Evolutionary conservation across 2,329 filamentous ascomycete genomes (phyloP).

Genomic region (Paecilomyces formosus): DNA sequence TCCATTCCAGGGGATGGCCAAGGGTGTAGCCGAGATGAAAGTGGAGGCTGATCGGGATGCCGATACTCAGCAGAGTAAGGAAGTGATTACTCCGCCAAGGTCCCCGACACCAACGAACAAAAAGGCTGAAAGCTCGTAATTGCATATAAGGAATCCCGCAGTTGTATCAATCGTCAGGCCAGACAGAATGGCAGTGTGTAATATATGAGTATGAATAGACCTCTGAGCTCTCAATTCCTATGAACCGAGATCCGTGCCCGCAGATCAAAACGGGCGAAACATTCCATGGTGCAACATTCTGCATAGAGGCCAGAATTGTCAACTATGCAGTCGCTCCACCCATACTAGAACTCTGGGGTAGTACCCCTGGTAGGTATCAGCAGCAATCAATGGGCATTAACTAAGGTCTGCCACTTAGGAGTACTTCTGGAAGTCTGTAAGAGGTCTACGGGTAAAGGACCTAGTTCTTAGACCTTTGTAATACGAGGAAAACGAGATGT

Average conservation of each 20-base stretch:
- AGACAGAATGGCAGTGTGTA: not conserved
- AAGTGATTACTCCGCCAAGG: not conserved
- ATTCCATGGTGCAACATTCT: not conserved
- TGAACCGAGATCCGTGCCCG: not conserved
- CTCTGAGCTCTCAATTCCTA: not conserved
- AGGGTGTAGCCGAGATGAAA: not conserved
- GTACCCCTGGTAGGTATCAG: no score
- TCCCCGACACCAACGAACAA: not conserved
- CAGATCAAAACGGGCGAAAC: not conserved
- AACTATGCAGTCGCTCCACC: not conserved
- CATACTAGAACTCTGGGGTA: no score
- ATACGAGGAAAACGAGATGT: not conserved
- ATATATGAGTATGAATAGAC: not conserved
- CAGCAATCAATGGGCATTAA: no score
- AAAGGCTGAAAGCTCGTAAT: not conserved
- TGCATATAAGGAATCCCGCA: not conserved
- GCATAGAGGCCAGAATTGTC: not conserved
- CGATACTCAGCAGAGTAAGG: constrained; percentile 10
- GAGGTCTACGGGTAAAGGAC: no score
- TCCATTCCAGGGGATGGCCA: constrained; percentile 22
- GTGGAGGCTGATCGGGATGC: not conserved
- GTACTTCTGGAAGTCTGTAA: no score
- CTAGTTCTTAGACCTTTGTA: not conserved
- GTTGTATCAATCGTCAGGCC: not conserved
- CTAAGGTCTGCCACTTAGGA: no score